Percentiles rank a stretch among this genome's conserved stretches.
phyloP scores from a whole-genome alignment of 257 asterid genomes.

The Scutellaria barbata region DNA sequence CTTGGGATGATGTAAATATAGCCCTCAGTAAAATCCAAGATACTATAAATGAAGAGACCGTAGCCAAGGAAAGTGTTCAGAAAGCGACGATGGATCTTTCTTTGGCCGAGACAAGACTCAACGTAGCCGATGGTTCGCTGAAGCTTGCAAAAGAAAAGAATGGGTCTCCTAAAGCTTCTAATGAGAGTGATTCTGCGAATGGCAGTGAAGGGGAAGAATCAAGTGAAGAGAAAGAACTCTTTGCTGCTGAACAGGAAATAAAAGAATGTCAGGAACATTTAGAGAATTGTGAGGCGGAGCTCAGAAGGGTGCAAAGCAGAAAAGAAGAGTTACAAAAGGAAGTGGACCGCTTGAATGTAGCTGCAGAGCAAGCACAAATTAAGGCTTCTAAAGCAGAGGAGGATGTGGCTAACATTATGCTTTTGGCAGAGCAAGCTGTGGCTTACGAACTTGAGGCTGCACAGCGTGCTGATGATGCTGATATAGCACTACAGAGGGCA shows the following conservation, averaged over 20 bases:
- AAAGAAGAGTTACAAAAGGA: slow-evolving; percentile 91
- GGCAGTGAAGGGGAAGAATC: slow-evolving; percentile 50
- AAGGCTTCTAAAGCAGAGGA: slow-evolving; percentile 80
- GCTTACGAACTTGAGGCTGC: slow-evolving; percentile 93
- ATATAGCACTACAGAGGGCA: slow-evolving; percentile 79
- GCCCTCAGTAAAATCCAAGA: slow-evolving; percentile 62
- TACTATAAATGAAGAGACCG: slow-evolving; percentile 66
- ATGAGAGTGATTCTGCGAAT: slow-evolving; percentile 34
- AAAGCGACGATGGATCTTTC: slow-evolving; percentile 74
- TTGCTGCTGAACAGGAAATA: slow-evolving; percentile 64
- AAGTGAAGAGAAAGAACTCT: slow-evolving; percentile 54
- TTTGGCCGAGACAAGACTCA: slow-evolving; percentile 82
- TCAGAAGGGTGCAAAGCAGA: slow-evolving; percentile 65
- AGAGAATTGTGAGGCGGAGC: slow-evolving; percentile 69
- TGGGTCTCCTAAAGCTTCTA: slow-evolving; percentile 38
- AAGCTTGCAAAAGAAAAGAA: slow-evolving; percentile 47
- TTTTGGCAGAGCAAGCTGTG: slow-evolving; percentile 97
- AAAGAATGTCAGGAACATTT: slow-evolving; percentile 62
- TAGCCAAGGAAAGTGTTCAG: slow-evolving; percentile 76
- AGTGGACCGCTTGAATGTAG: slow-evolving; percentile 72
- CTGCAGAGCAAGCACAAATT: slow-evolving; percentile 68
- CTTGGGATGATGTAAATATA: slow-evolving; percentile 63
- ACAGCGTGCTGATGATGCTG: slow-evolving; percentile 81
- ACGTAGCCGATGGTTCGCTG: slow-evolving; percentile 56
- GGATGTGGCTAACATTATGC: slow-evolving; percentile 93